Evolutionary conservation across 2,329 filamentous ascomycete species (phyloP), one percentile per base, ranked within the genome.

Genomic region (Colletotrichum tofieldiae): DNA sequence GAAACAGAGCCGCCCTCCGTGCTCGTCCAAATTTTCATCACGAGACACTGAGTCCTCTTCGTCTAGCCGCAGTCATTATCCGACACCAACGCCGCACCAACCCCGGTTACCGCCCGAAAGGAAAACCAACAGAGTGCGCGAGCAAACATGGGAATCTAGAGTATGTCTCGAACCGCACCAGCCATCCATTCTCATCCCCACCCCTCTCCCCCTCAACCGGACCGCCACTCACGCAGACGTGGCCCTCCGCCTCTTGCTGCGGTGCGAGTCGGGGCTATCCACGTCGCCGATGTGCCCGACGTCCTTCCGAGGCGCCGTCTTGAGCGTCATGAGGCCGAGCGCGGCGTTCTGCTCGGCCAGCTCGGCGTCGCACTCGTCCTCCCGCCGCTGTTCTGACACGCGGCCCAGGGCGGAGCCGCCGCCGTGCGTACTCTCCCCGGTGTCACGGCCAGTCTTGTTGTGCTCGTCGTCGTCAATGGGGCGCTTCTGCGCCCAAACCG

Each of bases 261-360:
- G 77, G 55, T 78, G 75, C 23, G 78, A 74, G 56, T 80, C 77
- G 65, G 65, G 35, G 37, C 65, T 73, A 58, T 79, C 73, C 43
- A 76, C 71, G 37, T 79, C 76, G 23, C 62, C 51, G 32, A 64
- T 29, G 32, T 43, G 51, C 18, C 58, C 65, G n/a, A 61, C 59
- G 39, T 63, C 73, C 65, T 73, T 71, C 56, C 54, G 47, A 23
- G 69, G 62, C 11, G 72, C 63, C n/a, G 55, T 73, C 60, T 84
- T 84, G 35, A 88, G 80, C 63, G 85, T 85, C 84, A 88, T 83
- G 47, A 88, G 77, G 7, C 86, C 76, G 71, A 85, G 78, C 23
- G 86, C 86, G 1, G 85, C 86, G 55, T 85, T 86, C 76, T 83
- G 85, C 62, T 87, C 84, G 16, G 78, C 78, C 0, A 81, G 81